Evolutionary conservation across 2,329 filamentous ascomycete species (phyloP), one percentile per base, ranked within the genome.

Genomic region (Phaeosphaeria sp.): DNA sequence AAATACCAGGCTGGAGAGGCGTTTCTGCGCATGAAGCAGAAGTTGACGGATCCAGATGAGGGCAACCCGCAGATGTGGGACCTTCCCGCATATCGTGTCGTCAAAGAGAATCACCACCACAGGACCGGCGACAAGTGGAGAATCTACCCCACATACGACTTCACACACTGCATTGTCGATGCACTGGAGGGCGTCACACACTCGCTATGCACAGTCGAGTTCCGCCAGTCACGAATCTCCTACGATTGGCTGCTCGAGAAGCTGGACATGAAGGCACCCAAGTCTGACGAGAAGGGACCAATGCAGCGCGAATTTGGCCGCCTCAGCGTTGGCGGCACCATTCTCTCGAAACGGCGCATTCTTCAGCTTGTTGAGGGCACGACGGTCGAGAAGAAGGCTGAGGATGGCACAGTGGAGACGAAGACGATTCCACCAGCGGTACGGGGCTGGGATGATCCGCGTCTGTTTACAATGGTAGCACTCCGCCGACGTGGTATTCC

Each of bases 41-140:
- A 92, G 61, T 68, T 89, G 55, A 73, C 72, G 2, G 77, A 79
- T 44, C 74, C 74, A n/a, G 86, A 87, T 50, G 89, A 90, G 68
- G 89, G 90, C 27, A 97, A 97, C 75, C 93, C 93, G 6, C 92
- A 96, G 78, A 93, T 97, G 91, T 97, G 94, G 94, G 94, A 98
- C 82, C 80, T 97, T 53, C 91, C 91, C 1, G 94, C 94, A 17
- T 98, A 97, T 78, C 88, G 94, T 59, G 89, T 98, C 54, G 84
- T 92, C 60, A 86, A 90, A 69, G 88, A 91, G 67, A 81, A 81
- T 59, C 84, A 88, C 44, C 92, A 96, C 74, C 88, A 92, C 77
- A 86, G 91, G 36, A 96, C 93, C 0, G 92, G 91, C 27, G 82
- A 86, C 63, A 88, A 90, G 73, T 98, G 93, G 93, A 90, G 88